Evolutionary conservation across 306 rosid species (phyloP), one percentile per base, ranked within the genome.

Genomic region (Ormosia semicastrata): DNA sequence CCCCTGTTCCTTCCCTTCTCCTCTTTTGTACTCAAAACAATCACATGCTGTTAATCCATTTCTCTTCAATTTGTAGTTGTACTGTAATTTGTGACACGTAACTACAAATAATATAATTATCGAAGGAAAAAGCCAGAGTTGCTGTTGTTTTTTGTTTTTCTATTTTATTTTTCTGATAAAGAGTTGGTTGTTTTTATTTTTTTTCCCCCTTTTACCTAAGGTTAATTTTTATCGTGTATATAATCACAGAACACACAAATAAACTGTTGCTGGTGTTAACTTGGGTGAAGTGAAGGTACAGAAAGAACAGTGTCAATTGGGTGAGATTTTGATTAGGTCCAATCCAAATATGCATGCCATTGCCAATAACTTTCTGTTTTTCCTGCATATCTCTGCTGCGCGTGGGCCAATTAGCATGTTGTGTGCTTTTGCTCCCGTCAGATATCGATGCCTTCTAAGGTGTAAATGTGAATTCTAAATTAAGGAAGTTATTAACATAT

Each of bases 41-140:
- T 37, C 70, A 41, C 24, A 9, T 71, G 43, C 8, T 44, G 24
- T 59, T 54, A 14, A 50, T 60, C 50, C 40, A 50, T 77, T 50
- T 50, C 41, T 53, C 70, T 41, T 53, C 64, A 40, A 41, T 54
- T 81, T 70, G 29, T 44, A 34, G 8, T 59, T 58, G 10, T 44
- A 40, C 56, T 77, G 62, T 83, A 43, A 57, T 63, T 58, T 80
- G 44, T 83, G 52, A 77, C 81, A 18, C 73, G 84, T 58, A 73
- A 67, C 71, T 71, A 5, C 66, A 57, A 58, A 13, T 56, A 65
- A 18, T 14, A 39, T 29, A 63, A 10, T 62, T 39, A 8, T 53
- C 60, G 37, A 54, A 64, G 34, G 33, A 57, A 10, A 30, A 37
- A 34, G 2, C 15, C 43, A 13, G 7, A 65, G 41, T 66, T 49